These are phyloP conservation scores for Trifolium repens DNA, from an alignment of 306 rosid genomes.

Conservation along the genomic window DNA sequence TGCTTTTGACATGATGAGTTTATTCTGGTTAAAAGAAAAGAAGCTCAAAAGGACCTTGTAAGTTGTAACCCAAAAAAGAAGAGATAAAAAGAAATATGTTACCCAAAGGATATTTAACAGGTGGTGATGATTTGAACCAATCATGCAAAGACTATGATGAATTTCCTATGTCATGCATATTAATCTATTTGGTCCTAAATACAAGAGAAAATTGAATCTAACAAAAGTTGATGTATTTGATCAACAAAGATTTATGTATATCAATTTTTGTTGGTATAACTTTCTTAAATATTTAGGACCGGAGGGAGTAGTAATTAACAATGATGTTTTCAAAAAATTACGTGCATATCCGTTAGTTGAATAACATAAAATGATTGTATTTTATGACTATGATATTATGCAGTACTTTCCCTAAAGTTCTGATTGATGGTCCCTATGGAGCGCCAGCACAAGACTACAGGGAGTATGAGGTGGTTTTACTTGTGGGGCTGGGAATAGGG, in stretches of 20 bases:
- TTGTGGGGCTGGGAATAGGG: slow-evolving; percentile 79
- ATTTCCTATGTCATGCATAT: slow-evolving; percentile 5
- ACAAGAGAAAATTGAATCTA: too few species aligned
- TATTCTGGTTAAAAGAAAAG: neutral
- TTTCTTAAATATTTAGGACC: too few species aligned
- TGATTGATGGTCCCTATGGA: slow-evolving; percentile 76
- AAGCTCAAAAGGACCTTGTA: slow-evolving; percentile 1
- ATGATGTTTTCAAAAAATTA: neutral
- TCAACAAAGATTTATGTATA: too few species aligned
- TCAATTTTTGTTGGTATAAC: too few species aligned
- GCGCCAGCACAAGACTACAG: slow-evolving; percentile 80
- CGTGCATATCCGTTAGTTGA: slow-evolving; percentile 14
- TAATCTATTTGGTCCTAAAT: neutral
- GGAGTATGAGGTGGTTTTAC: slow-evolving; percentile 65
- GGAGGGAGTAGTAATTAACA: neutral
- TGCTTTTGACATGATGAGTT: slow-evolving; percentile 3
- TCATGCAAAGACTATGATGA: neutral
- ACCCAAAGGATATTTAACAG: neutral
- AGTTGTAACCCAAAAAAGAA: neutral
- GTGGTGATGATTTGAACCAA: neutral
- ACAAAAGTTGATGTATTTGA: too few species aligned
- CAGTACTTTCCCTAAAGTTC: slow-evolving; percentile 54
- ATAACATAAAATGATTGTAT: neutral
- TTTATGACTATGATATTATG: slow-evolving; percentile 16
- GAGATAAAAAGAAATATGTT: neutral